A percentile compares a stretch with the other conserved stretches of the same genome.
Conservation (phyloP, 2,329 filamentous ascomycete genomes). For the Tolypocladium tropicale region DNA sequence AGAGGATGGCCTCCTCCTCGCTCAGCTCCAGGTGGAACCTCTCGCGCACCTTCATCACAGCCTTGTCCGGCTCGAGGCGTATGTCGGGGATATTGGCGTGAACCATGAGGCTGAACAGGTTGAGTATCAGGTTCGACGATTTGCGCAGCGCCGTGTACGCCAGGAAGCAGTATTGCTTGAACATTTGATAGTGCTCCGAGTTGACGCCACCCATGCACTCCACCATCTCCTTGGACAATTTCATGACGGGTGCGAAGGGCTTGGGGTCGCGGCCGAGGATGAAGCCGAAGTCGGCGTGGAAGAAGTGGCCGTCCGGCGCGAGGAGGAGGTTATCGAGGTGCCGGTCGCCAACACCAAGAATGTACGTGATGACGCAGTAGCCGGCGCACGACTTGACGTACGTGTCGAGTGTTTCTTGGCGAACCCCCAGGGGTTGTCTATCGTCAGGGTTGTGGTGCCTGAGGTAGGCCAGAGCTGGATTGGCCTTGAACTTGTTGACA, state of each 20-base stretch:
- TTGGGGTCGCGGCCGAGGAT: slow-evolving; percentile 96
- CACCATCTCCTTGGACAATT: slow-evolving; percentile 95
- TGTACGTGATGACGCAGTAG: slow-evolving; percentile 97
- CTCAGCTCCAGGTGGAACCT: slow-evolving; percentile 83
- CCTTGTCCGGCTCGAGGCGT: slow-evolving; percentile 82
- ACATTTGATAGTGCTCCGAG: slow-evolving; percentile 73
- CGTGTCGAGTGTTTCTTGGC: slow-evolving; percentile 86
- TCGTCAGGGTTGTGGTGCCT: slow-evolving; percentile 84
- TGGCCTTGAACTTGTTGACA: slow-evolving; percentile 67
- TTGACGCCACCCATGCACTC: slow-evolving; percentile 89
- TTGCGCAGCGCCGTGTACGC: slow-evolving; percentile 88
- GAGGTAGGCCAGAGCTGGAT: slow-evolving; percentile 71
- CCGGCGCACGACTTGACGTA: slow-evolving; percentile 94
- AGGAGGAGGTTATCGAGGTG: slow-evolving; percentile 93
- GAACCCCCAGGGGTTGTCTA: slow-evolving; percentile 69
- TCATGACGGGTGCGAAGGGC: slow-evolving; percentile 94
- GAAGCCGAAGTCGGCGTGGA: slow-evolving; percentile 97
- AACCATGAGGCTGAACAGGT: slow-evolving; percentile 93
- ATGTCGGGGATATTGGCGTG: slow-evolving; percentile 97
- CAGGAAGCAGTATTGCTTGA: slow-evolving; percentile 93
- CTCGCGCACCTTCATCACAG: slow-evolving; percentile 89
- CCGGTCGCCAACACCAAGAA: slow-evolving; percentile 89
- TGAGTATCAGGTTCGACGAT: slow-evolving; percentile 81
- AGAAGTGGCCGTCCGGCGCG: slow-evolving; percentile 84
- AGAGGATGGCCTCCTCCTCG: slow-evolving; percentile 83